Conservation (phyloP, 2,329 filamentous ascomycete species). For the Phyllosticta paracitricarpa region DNA sequence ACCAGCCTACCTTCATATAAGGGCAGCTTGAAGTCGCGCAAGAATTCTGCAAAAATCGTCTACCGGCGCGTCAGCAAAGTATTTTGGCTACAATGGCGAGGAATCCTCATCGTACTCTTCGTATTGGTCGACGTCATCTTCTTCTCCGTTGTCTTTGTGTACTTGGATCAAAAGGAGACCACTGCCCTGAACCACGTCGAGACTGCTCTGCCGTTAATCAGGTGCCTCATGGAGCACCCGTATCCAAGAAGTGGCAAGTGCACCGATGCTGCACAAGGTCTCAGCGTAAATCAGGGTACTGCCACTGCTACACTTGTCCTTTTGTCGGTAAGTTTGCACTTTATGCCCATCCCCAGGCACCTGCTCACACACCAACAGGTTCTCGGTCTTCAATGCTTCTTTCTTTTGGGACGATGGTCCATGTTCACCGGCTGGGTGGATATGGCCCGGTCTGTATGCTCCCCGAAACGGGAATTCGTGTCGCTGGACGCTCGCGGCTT, state of each 20-base stretch:
- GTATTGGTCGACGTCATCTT: constrained; percentile 89
- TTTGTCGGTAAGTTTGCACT: constrained; percentile 53
- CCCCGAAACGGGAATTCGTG: constrained; percentile 68
- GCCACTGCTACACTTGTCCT: constrained; percentile 75
- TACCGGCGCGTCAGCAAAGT: constrained; percentile 81
- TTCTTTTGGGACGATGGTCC: constrained; percentile 73
- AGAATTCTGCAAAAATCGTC: constrained; percentile 64
- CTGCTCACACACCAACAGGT: constrained; percentile 24
- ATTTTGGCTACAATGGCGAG: constrained; percentile 86
- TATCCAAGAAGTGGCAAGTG: constrained; percentile 57
- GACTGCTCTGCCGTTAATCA: constrained; percentile 30
- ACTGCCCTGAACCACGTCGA: constrained; percentile 40
- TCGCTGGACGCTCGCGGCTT: constrained; percentile 62
- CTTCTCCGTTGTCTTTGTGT: constrained; percentile 85
- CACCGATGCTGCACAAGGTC: constrained; percentile 44
- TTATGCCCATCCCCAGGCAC: not conserved
- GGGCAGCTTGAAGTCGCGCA: constrained; percentile 63
- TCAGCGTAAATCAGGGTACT: constrained; percentile 67
- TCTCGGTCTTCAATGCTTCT: constrained; percentile 74
- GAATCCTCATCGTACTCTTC: constrained; percentile 79
- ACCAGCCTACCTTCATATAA: constrained; percentile 58
- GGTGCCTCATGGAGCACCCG: constrained; percentile 45
- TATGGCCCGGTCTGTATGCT: constrained; percentile 41
- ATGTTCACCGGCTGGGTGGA: constrained; percentile 80
- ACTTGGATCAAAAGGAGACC: constrained; percentile 57